Evolutionary conservation across 2,329 filamentous ascomycete genomes (phyloP).

Genomic region (Chalaropsis thielavioides): DNA sequence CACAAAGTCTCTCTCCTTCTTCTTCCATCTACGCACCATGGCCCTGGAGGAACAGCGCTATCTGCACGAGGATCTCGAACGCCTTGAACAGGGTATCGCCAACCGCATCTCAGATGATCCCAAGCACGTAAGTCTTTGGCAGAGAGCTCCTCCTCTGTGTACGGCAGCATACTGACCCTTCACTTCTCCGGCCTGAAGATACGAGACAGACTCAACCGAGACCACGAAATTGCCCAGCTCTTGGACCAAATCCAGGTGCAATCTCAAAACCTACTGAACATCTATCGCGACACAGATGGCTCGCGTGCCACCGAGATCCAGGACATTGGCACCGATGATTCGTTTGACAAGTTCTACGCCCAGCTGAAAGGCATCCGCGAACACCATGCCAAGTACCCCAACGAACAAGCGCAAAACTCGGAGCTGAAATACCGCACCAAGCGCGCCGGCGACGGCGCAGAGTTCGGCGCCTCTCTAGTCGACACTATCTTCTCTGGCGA

Average conservation of each 20-base stretch:
- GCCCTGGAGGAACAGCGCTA: slow-evolving; percentile 85
- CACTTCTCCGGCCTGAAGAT: slow-evolving; percentile 40
- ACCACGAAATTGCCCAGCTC: slow-evolving; percentile 82
- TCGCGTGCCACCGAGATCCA: slow-evolving; percentile 66
- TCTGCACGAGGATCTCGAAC: slow-evolving; percentile 90
- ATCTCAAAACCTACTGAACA: slow-evolving; percentile 61
- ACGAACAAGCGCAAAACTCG: slow-evolving; percentile 87
- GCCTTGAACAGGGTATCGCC: slow-evolving; percentile 83
- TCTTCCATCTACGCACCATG: slow-evolving; percentile 33
- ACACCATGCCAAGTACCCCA: slow-evolving; percentile 82
- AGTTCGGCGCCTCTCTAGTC: slow-evolving; percentile 41
- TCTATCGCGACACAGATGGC: slow-evolving; percentile 70
- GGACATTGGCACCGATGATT: slow-evolving; percentile 67
- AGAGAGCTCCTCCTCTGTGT: not conserved
- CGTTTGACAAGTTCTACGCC: slow-evolving; percentile 82
- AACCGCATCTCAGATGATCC: slow-evolving; percentile 83
- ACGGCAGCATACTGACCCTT: not conserved
- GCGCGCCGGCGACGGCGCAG: slow-evolving; percentile 46
- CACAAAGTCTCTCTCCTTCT: not conserved
- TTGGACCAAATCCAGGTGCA: slow-evolving; percentile 78
- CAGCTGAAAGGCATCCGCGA: slow-evolving; percentile 68
- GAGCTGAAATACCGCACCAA: slow-evolving; percentile 76
- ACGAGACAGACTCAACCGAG: slow-evolving; percentile 73
- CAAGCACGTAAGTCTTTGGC: slow-evolving; percentile 50
- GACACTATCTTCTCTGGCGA: slow-evolving; percentile 93